A percentile compares a stretch with the other conserved stretches of the same genome.
phyloP scores from a whole-genome alignment of 768 basidiomycete species.

The Lyophyllum shimeji region DNA sequence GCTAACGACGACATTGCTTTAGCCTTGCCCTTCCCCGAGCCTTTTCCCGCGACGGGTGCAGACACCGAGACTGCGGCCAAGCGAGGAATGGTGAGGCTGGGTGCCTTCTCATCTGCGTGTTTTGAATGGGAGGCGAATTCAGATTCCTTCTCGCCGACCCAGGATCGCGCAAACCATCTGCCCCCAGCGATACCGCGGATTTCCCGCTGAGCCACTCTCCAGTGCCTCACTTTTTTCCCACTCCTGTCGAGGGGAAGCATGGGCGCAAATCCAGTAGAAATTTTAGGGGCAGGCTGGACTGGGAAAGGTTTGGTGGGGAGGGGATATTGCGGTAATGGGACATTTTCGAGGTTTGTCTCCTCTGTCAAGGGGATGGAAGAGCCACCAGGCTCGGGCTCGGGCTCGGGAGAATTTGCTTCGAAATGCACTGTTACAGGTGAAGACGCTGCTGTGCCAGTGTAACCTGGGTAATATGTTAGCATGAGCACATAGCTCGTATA shows the following conservation, averaged over 20 bases:
- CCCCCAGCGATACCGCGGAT: constrained; percentile 82
- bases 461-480: constrained; percentile 38
- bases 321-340: constrained; percentile 71
- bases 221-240: constrained; percentile 61
- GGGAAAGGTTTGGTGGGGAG: constrained; percentile 83
- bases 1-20: constrained; percentile 39
- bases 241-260: constrained; percentile 65
- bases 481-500: constrained; percentile 5
- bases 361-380: constrained; percentile 33
- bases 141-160: constrained; percentile 85
- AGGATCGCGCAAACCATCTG: constrained; percentile 76
- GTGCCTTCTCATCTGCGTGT: constrained; percentile 30
- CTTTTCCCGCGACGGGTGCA: constrained; percentile 41
- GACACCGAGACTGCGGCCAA: constrained; percentile 44
- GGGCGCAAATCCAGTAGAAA: constrained; percentile 72
- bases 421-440: constrained; percentile 60
- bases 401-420: constrained; percentile 50
- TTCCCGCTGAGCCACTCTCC: constrained; percentile 75
- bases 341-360: constrained; percentile 54
- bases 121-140: constrained; percentile 44
- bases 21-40: constrained; percentile 42
- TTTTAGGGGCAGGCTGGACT: constrained; percentile 76
- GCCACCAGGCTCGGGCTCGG: constrained; percentile 33
- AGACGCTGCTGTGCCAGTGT: constrained; percentile 70
- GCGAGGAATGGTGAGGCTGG: constrained; percentile 34